These are phyloP conservation scores for Platanthera guangdongensis DNA, from an alignment of 106 monocot species.

Conservation along the genomic window DNA sequence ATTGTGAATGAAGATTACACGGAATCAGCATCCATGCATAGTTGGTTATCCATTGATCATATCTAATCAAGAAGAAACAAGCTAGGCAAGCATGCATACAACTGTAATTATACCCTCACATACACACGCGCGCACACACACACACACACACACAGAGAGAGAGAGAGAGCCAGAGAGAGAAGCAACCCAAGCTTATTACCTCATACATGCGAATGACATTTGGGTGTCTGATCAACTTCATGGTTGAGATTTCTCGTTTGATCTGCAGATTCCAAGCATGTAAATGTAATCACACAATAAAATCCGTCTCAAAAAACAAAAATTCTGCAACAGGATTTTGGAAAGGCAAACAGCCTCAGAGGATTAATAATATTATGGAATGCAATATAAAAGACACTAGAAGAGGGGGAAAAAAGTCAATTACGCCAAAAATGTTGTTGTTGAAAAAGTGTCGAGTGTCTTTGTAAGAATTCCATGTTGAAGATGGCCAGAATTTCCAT, in stretches of 20 bases:
- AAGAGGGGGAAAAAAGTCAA: not conserved
- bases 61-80: not conserved
- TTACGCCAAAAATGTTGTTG: no score
- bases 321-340: not conserved
- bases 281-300: slow-evolving; percentile 2
- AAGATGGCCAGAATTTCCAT: no score
- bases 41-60: not conserved
- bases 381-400: not conserved
- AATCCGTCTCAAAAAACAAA: not conserved
- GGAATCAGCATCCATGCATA: not conserved
- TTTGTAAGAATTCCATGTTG: no score
- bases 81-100: not conserved
- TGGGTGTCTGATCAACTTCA: slow-evolving; percentile 83
- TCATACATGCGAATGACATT: slow-evolving; percentile 72
- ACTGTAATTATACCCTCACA: no score
- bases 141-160: no score
- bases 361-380: not conserved
- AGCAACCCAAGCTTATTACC: slow-evolving; percentile 34
- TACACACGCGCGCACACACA: no score
- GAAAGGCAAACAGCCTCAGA: not conserved
- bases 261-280: slow-evolving; percentile 36
- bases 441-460: no score
- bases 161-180: not conserved
- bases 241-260: slow-evolving; percentile 86
- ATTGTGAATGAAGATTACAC: not conserved